These are phyloP conservation scores for Bocquillonia castaneifolia DNA, from an alignment of 441 rosid genomes.

Conservation along the genomic window DNA sequence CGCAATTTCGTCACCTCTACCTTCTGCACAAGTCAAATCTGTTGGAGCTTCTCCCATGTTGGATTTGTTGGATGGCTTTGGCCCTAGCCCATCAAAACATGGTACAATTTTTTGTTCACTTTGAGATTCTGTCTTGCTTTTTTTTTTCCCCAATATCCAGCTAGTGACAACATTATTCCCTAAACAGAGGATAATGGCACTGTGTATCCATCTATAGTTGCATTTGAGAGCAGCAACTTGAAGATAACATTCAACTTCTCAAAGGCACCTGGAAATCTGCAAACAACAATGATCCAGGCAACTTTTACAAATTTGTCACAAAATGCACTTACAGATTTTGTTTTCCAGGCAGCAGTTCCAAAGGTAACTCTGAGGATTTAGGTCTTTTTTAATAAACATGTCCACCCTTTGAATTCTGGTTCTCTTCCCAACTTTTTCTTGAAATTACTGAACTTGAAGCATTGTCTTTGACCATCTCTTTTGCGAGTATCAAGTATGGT, in stretches of 20 bases:
- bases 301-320: constrained; percentile 72
- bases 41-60: constrained; percentile 50
- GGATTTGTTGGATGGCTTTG: constrained; percentile 87
- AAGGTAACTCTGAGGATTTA: constrained; percentile 48
- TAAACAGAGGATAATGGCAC: constrained; percentile 74
- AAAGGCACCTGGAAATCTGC: constrained; percentile 70
- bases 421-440: neutral
- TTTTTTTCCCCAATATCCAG: neutral
- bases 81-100: constrained; percentile 46
- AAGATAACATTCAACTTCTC: constrained; percentile 75
- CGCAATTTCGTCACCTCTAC: constrained; percentile 43
- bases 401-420: neutral
- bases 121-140: constrained; percentile 20
- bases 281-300: constrained; percentile 61
- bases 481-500: too few species aligned
- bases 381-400: neutral
- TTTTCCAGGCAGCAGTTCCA: constrained; percentile 98
- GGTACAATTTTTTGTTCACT: constrained; percentile 41
- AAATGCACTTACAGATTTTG: constrained; percentile 60
- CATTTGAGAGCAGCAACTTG: constrained; percentile 80
- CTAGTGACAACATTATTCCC: constrained; percentile 21
- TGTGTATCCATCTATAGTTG: constrained; percentile 67
- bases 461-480: too few species aligned
- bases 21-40: constrained; percentile 36
- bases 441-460: constrained; percentile 1